Percentiles rank a stretch among this genome's conserved stretches.
phyloP scores from a whole-genome alignment of 2,329 filamentous ascomycete genomes.

The Penicillium sp. region DNA sequence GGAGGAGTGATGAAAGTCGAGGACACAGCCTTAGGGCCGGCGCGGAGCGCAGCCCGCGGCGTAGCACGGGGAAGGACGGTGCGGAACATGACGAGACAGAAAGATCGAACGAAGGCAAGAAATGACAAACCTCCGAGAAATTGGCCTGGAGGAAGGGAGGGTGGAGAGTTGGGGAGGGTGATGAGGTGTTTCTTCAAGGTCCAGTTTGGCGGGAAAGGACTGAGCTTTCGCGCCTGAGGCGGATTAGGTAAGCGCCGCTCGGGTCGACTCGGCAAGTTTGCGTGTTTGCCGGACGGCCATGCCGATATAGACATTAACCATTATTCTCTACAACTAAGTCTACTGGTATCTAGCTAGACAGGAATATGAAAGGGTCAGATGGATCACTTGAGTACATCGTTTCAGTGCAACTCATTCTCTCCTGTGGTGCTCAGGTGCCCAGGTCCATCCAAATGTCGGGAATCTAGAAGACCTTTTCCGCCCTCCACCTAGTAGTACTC shows the following conservation, averaged over 20 bases:
- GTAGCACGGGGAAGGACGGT: conserved; percentile 55
- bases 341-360: too few species aligned
- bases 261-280: conserved; percentile 24
- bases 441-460: conserved; percentile 1
- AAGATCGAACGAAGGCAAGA: conserved; percentile 30
- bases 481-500: conserved; percentile 13
- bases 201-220: conserved; percentile 22
- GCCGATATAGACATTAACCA: conserved; percentile 9
- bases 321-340: too few species aligned
- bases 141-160: conserved; percentile 25
- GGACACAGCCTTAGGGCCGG: conserved; percentile 40
- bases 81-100: conserved; percentile 53
- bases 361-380: too few species aligned
- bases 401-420: too few species aligned
- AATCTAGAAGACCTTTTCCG: conserved; percentile 20
- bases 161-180: conserved; percentile 20
- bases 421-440: too few species aligned
- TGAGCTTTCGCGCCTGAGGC: conserved; percentile 33
- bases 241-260: conserved; percentile 24
- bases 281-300: conserved; percentile 20
- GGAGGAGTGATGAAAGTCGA: conserved; percentile 42
- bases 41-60: conserved; percentile 49
- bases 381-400: too few species aligned
- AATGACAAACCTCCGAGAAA: conserved; percentile 34
- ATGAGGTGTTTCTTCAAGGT: conserved; percentile 19